Conservation (phyloP, 768 basidiomycete genomes). For the Mycena latifolia region DNA sequence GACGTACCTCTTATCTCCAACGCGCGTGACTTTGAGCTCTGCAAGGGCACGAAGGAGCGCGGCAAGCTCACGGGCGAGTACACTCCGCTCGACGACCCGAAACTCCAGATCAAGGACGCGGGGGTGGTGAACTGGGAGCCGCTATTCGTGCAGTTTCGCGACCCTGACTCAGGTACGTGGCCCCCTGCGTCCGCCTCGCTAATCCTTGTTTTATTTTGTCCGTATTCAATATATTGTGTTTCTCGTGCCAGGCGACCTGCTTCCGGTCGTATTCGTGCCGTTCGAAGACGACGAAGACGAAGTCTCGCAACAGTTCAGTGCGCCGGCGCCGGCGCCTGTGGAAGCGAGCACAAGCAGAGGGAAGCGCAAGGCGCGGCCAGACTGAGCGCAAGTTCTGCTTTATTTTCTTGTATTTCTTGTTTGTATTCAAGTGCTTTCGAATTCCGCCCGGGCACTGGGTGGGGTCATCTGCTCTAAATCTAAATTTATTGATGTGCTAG, state of each 20-base stretch:
- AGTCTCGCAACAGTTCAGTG: conserved; percentile 38
- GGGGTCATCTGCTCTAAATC: too few species aligned
- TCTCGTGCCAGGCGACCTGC: conserved; percentile 60
- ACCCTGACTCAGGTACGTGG: conserved; percentile 68
- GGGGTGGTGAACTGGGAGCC: conserved; percentile 74
- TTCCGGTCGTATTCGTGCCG: conserved; percentile 69
- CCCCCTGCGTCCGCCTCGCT: conserved; percentile 6
- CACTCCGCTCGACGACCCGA: conserved; percentile 61
- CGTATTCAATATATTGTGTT: conserved; percentile 30
- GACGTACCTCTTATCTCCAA: conserved; percentile 47
- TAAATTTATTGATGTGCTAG: too few species aligned
- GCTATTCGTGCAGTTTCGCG: conserved; percentile 76
- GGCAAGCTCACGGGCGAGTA: conserved; percentile 65
- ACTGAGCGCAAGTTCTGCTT: conserved; percentile 22
- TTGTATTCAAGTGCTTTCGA: too few species aligned
- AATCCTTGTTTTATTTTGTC: conserved; percentile 27
- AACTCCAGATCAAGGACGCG: conserved; percentile 58
- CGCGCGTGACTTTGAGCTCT: conserved; percentile 73
- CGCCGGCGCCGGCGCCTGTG: conserved; percentile 38
- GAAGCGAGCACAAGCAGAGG: conserved; percentile 63
- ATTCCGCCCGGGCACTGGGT: too few species aligned
- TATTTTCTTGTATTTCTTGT: too few species aligned
- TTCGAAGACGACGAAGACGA: conserved; percentile 75
- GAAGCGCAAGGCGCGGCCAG: conserved; percentile 67
- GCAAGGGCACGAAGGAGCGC: conserved; percentile 63